Evolutionary conservation across 2,329 filamentous ascomycete species (phyloP).

Genomic region (Microsporum ferrugineum): DNA sequence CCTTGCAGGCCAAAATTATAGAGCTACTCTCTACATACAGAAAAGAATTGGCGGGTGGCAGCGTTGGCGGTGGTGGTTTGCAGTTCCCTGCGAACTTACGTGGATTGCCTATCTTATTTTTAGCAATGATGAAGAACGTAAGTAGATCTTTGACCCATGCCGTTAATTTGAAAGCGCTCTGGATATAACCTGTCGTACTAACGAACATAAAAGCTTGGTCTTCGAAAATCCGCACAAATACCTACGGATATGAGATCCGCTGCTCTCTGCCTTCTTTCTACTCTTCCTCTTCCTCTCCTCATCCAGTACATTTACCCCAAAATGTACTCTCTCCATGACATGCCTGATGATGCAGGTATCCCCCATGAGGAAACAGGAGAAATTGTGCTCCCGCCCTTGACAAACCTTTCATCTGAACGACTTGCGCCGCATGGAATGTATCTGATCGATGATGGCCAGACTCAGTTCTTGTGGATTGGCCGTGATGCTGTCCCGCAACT

Average conservation of each 20-base stretch:
- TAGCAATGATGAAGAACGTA: constrained; percentile 92
- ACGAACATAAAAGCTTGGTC: constrained; percentile 45
- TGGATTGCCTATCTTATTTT: constrained; percentile 76
- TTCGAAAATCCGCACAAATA: constrained; percentile 86
- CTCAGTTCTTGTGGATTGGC: constrained; percentile 94
- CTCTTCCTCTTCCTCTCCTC: constrained; percentile 74
- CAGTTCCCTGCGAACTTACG: constrained; percentile 91
- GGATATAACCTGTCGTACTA: background rate
- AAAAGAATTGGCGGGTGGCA: constrained; percentile 91
- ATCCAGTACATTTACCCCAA: constrained; percentile 87
- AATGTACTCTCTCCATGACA: constrained; percentile 81
- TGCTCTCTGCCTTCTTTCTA: constrained; percentile 86
- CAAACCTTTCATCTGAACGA: constrained; percentile 79
- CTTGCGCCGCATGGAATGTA: constrained; percentile 86
- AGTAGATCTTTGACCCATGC: constrained; percentile 21
- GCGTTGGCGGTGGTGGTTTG: constrained; percentile 81
- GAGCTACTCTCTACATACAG: constrained; percentile 92
- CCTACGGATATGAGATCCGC: constrained; percentile 88
- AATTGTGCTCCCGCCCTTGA: constrained; percentile 70
- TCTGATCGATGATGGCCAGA: constrained; percentile 92
- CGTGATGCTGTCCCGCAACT: constrained; percentile 85
- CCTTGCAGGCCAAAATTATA: constrained; percentile 78
- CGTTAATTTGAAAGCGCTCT: background rate
- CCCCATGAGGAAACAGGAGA: constrained; percentile 78
- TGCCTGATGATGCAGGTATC: constrained; percentile 85